Conservation (phyloP, 2,329 filamentous ascomycete genomes). For the Aspergillus aculeatus region DNA sequence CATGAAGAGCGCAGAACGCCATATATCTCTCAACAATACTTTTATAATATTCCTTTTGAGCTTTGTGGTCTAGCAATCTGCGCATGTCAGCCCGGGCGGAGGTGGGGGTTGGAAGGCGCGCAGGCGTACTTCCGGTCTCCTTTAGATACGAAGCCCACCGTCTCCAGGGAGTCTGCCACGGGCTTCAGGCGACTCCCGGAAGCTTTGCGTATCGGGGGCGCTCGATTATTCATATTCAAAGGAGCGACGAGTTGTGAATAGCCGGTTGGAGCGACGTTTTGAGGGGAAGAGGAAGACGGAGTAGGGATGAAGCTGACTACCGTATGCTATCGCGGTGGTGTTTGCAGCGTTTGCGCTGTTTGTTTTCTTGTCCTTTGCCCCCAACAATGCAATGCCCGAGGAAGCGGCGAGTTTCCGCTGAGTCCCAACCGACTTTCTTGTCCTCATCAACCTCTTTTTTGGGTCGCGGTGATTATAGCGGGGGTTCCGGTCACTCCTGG, state of each 20-base stretch:
- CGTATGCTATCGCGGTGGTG: not conserved
- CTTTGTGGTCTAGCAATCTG: constrained; percentile 71
- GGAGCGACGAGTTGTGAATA: not conserved
- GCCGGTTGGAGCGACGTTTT: not conserved
- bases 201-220: constrained; percentile 17
- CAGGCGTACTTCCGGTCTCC: constrained; percentile 73
- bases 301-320: constrained; percentile 1
- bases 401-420: constrained; percentile 1
- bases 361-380: constrained; percentile 9
- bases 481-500: not conserved
- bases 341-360: constrained; percentile 12
- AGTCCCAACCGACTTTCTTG: constrained; percentile 3
- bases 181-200: constrained; percentile 62
- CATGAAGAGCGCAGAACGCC: constrained; percentile 76
- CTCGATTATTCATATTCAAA: constrained; percentile 21
- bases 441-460: not conserved
- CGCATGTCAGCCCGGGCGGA: constrained; percentile 20
- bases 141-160: constrained; percentile 83
- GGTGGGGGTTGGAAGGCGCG: not conserved
- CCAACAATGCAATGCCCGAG: constrained; percentile 19
- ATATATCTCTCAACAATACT: constrained; percentile 87
- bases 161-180: constrained; percentile 74
- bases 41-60: constrained; percentile 81
- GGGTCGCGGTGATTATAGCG: not conserved
- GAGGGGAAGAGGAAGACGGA: not conserved